phyloP scores from a whole-genome alignment of 2,329 filamentous ascomycete genomes.

The Gliomastix tumulicola region DNA sequence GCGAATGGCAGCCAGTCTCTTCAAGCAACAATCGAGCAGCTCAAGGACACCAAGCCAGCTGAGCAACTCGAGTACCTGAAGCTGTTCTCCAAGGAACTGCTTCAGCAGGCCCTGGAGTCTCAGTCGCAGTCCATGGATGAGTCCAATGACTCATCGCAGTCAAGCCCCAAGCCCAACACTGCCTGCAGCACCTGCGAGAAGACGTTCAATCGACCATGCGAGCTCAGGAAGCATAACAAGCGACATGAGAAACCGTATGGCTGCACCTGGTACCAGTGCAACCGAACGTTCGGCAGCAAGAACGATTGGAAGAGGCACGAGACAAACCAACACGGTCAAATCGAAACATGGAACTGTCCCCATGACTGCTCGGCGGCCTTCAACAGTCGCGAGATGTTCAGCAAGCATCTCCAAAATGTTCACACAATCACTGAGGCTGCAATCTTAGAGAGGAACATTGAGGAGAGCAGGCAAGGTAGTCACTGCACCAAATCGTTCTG shows the following conservation, averaged over 20 bases:
- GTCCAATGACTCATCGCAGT: no score
- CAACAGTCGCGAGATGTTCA: constrained; percentile 52
- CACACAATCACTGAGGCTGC: constrained; percentile 30
- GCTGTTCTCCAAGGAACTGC: no score
- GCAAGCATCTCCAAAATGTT: constrained; percentile 48
- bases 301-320: constrained; percentile 94
- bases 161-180: neutral
- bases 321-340: constrained; percentile 66
- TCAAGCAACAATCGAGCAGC: no score
- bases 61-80: no score
- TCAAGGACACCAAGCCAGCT: no score
- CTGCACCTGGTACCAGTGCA: constrained; percentile 67
- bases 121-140: no score
- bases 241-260: constrained; percentile 75
- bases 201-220: constrained; percentile 40
- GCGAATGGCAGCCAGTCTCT: no score
- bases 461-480: constrained; percentile 53
- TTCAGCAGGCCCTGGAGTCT: no score
- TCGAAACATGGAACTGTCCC: constrained; percentile 67
- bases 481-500: constrained; percentile 65
- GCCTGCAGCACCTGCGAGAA: constrained; percentile 31
- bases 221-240: constrained; percentile 71
- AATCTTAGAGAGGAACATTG: constrained; percentile 34
- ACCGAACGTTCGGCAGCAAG: constrained; percentile 79
- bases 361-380: constrained; percentile 52